A percentile compares a stretch with the other conserved stretches of the same genome.
phyloP scores from a whole-genome alignment of 495 filamentous ascomycete species.

The Sabuloglossum arenarium region DNA sequence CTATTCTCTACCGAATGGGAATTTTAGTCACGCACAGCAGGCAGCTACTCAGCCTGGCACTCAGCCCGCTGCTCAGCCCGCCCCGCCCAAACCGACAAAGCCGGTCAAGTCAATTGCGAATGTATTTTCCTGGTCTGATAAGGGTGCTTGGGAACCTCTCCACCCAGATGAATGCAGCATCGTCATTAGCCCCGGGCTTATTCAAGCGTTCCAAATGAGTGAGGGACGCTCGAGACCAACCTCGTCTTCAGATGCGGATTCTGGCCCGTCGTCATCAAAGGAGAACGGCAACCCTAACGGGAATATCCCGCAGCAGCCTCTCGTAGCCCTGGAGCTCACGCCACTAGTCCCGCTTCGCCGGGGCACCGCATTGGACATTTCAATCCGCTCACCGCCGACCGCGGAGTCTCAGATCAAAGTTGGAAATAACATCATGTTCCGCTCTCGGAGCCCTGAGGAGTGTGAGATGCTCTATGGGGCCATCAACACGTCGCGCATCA shows the following conservation, averaged over 20 bases:
- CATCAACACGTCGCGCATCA: conserved; percentile 63
- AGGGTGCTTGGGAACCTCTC: conserved; percentile 62
- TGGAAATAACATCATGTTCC: conserved; percentile 67
- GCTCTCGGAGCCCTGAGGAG: conserved; percentile 55
- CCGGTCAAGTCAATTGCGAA: conserved; percentile 47
- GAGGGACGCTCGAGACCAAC: conserved; percentile 22
- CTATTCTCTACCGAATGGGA: conserved; percentile 14
- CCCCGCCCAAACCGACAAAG: conserved; percentile 21
- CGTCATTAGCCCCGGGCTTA: conserved; percentile 58
- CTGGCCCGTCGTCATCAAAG: conserved; percentile 3
- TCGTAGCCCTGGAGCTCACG: conserved; percentile 67
- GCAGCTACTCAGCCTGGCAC: not conserved
- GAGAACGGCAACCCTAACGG: conserved; percentile 11
- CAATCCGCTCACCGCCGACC: conserved; percentile 65
- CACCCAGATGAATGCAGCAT: conserved; percentile 59
- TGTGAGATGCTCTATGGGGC: conserved; percentile 62
- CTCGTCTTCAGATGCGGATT: not conserved
- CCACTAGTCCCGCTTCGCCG: conserved; percentile 72
- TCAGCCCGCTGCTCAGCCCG: not conserved
- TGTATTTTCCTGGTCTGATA: conserved; percentile 71
- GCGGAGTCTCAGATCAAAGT: conserved; percentile 46
- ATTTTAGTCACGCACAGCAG: not conserved
- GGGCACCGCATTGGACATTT: conserved; percentile 82
- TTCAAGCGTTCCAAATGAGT: conserved; percentile 58
- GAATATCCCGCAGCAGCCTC: conserved; percentile 27